Conservation (phyloP, 2,329 filamentous ascomycete genomes). For the Clarireedia homoeocarpa region DNA sequence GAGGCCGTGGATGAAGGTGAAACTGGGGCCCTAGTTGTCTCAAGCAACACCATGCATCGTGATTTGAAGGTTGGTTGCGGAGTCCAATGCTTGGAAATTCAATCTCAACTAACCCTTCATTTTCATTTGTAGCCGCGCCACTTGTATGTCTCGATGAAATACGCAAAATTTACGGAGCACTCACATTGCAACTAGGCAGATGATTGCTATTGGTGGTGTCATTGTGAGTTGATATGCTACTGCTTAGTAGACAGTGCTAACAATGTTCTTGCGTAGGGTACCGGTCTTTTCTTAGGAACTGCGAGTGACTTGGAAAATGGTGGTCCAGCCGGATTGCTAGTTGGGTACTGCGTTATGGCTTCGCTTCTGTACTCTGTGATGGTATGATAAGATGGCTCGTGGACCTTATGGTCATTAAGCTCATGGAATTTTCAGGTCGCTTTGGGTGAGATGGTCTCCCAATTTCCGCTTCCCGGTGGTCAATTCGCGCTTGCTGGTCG, state of each 20-base stretch:
- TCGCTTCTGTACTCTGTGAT: not conserved
- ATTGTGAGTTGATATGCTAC: not conserved
- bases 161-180: not conserved
- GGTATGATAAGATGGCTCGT: not conserved
- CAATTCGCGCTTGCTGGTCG: no score
- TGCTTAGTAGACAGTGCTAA: not conserved
- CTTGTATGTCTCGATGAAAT: not conserved
- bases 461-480: no score
- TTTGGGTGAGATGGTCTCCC: no score
- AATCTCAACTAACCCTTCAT: not conserved
- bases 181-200: not conserved
- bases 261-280: not conserved
- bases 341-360: not conserved
- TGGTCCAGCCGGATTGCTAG: not conserved
- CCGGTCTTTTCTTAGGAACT: not conserved
- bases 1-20: not conserved
- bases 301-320: not conserved
- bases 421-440: no score
- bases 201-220: not conserved
- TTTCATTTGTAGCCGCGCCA: not conserved
- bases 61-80: not conserved
- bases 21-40: not conserved
- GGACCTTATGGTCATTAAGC: no score
- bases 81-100: not conserved
- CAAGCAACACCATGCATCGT: not conserved